Evolutionary conservation across 345 rosid species (phyloP), one percentile per base, ranked within the genome.

Genomic region (Rubroshorea leprosula): DNA sequence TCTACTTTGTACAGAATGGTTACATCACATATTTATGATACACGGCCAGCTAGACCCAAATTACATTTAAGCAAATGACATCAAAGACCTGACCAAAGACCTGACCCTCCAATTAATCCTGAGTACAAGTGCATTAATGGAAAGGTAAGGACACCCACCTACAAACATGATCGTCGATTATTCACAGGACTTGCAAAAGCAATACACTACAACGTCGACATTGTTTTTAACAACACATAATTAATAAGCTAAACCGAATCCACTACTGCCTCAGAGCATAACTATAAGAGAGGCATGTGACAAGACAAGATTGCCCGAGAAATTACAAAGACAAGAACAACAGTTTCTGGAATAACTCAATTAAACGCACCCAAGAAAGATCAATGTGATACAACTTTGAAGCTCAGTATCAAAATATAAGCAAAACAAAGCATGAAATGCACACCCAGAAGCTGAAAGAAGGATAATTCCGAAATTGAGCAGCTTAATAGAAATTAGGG

Each of bases 381-480:
- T 8, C 31, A 27, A 27, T 27, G 31, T 3, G 31, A 27, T 35
- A 4, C 41, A 35, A 8, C n/a, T n/a, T n/a, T n/a, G n/a, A n/a
- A n/a, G n/a, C n/a, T n/a, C n/a, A n/a, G n/a, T n/a, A n/a, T 10
- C 3, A 13, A 10, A 35, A 35, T 1, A 2, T 8, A 23, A 54
- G 50, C 50, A 27, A 49, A 23, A 29, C 38, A 22, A 31, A 68
- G 68, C 45, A 60, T 52, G 46, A 27, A 61, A 9, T 50, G 52
- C 51, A 65, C 62, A 60, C 63, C 68, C 55, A 51, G 22, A 61
- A 69, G 64, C 63, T 51, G 54, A 27, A 64, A 64, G 35, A 68
- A 62, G 62, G 71, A 65, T 24, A 56, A 55, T 18, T 59, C 57
- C 19, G 43, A 57, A 61, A 58, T 49, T 39, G 18, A 38, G 38